Percentiles rank a stretch among this genome's conserved stretches.
These are phyloP conservation scores for Schizosaccharomyces versatilis DNA, from an alignment of 1,139 yeast species.

Conservation along the genomic window DNA sequence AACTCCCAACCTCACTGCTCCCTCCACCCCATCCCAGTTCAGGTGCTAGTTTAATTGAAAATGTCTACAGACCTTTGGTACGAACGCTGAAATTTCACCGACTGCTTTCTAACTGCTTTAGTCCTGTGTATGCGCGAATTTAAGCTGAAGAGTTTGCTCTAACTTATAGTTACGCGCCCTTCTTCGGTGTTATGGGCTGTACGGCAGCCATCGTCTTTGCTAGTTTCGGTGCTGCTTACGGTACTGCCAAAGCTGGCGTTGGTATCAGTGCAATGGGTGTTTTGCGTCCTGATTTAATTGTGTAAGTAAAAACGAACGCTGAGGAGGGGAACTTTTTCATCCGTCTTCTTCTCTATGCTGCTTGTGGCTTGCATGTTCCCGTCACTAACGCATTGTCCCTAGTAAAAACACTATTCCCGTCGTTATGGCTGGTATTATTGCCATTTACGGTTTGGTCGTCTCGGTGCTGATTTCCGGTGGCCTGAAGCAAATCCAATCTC, in stretches of 20 bases:
- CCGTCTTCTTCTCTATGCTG: no score
- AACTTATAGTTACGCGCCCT: conserved; percentile 26
- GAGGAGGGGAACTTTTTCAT: conserved; percentile 6
- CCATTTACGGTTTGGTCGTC: conserved; percentile 89
- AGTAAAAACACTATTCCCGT: conserved; percentile 11
- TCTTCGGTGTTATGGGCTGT: conserved; percentile 95
- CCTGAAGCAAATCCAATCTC: conserved; percentile 53
- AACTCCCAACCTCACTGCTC: no score
- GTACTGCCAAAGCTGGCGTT: conserved; percentile 94
- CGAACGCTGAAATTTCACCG: neutral
- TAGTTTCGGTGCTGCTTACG: conserved; percentile 72
- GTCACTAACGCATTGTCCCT: no score
- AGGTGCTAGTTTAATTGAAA: neutral
- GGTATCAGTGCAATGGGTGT: conserved; percentile 98
- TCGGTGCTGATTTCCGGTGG: conserved; percentile 80
- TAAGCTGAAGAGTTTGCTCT: neutral
- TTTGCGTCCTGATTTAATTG: conserved; percentile 64
- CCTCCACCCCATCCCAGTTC: neutral
- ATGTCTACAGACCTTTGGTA: conserved; percentile 3
- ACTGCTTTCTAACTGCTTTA: neutral
- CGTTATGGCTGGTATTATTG: conserved; percentile 92
- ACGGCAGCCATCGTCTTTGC: conserved; percentile 97
- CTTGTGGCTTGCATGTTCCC: neutral
- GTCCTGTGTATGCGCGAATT: conserved; percentile 1
- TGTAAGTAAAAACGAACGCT: conserved; percentile 14